A percentile compares a stretch with the other conserved stretches of the same genome.
Evolutionary conservation across 2,329 filamentous ascomycete species (phyloP).

Genomic region (Trichothecium sympodiale): DNA sequence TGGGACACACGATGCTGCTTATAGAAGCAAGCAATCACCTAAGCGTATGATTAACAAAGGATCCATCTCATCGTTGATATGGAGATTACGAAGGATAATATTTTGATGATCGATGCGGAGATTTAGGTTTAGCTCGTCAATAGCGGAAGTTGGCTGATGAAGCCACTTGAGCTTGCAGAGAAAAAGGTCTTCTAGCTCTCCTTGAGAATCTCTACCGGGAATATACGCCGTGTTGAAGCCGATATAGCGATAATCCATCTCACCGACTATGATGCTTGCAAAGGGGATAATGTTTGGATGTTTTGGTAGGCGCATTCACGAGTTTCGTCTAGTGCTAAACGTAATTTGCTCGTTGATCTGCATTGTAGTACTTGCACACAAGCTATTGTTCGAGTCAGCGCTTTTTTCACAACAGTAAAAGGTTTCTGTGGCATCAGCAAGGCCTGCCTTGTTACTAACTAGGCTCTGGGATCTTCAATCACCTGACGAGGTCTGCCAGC

Average conservation of each 20-base stretch:
- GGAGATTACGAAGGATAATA: constrained; percentile 24
- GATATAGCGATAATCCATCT: constrained; percentile 17
- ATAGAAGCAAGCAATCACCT: too few species aligned
- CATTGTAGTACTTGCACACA: constrained; percentile 22
- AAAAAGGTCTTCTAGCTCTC: constrained; percentile 19
- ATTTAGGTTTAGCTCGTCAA: constrained; percentile 23
- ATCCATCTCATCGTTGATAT: constrained; percentile 21
- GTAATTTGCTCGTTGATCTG: constrained; percentile 8
- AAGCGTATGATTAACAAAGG: constrained; percentile 19
- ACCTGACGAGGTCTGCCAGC: constrained; percentile 15
- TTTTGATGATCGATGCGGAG: constrained; percentile 26
- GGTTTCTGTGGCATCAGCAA: too few species aligned
- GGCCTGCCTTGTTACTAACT: background rate
- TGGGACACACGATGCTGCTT: too few species aligned
- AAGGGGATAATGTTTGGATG: constrained; percentile 23
- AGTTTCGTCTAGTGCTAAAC: constrained; percentile 22
- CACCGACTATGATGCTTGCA: constrained; percentile 20
- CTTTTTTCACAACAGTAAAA: background rate
- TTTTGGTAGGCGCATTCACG: constrained; percentile 19
- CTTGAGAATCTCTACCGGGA: constrained; percentile 17
- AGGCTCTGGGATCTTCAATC: background rate
- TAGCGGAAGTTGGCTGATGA: constrained; percentile 20
- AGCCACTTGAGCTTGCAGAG: constrained; percentile 22
- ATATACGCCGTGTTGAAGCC: constrained; percentile 23
- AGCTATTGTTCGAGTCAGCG: background rate